These are phyloP conservation scores for Trichoderma simmonsii DNA, from an alignment of 2,329 filamentous ascomycete species.

Conservation along the genomic window DNA sequence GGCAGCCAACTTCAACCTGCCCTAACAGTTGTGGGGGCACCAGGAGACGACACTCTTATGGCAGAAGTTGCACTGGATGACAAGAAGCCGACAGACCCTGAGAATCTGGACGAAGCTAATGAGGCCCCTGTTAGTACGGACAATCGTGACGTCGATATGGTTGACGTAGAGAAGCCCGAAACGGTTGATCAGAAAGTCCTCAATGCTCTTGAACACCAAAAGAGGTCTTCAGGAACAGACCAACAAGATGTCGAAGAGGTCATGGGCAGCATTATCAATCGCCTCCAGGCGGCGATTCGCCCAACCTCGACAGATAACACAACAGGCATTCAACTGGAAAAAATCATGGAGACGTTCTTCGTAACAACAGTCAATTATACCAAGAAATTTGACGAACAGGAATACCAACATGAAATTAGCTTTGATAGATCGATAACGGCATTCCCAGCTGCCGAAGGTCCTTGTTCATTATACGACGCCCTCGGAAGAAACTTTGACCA, in stretches of 20 bases:
- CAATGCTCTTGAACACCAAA: slow-evolving; percentile 45
- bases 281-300: slow-evolving; percentile 83
- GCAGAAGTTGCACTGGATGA: slow-evolving; percentile 14
- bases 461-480: slow-evolving; percentile 72
- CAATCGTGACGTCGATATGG: slow-evolving; percentile 30
- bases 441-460: slow-evolving; percentile 49
- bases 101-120: not conserved
- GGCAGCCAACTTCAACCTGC: slow-evolving; percentile 24
- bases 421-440: slow-evolving; percentile 64
- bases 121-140: not conserved
- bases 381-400: slow-evolving; percentile 46
- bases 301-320: slow-evolving; percentile 59
- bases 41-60: slow-evolving; percentile 25
- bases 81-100: not conserved
- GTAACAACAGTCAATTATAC: slow-evolving; percentile 60
- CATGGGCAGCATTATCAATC: slow-evolving; percentile 86
- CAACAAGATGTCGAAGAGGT: slow-evolving; percentile 98
- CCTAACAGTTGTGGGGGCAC: not conserved
- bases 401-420: slow-evolving; percentile 43
- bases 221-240: slow-evolving; percentile 51
- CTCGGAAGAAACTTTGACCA: slow-evolving; percentile 83
- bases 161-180: slow-evolving; percentile 31
- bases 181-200: slow-evolving; percentile 47
- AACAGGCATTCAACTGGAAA: slow-evolving; percentile 74
- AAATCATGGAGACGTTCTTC: slow-evolving; percentile 69